Evolutionary conservation across 2,329 filamentous ascomycete species (phyloP), one percentile per base, ranked within the genome.

Genomic region (Sclerotiophoma versabilis): DNA sequence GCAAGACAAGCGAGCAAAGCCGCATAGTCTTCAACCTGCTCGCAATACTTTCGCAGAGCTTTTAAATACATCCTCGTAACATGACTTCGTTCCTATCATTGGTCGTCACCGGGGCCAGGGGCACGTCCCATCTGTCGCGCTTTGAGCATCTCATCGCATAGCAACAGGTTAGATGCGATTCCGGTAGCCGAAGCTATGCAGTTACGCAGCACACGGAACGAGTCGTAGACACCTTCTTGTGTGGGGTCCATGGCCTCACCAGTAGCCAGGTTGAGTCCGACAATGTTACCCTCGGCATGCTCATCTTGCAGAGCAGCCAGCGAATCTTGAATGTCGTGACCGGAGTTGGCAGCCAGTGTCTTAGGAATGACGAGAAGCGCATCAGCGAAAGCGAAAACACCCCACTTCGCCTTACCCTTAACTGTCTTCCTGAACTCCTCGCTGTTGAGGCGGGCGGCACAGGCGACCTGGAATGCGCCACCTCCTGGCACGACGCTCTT

Each of bases 391-490:
- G 95, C 95, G 64, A 89, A 86, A 7, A 99, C 93, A 74, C 95
- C 95, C 84, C 87, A 97, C 81, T 96, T 96, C 33, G 93, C 91
- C 83, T 99, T 99, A 70, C 95, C 95, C 84, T 97, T 99, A 73
- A 98, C 90, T 25, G 89, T 89, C 81, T 92, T 96, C 66, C 84
- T 83, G 80, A 98, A 96, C 15, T 84, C 85, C 69, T 96, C 92
- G 62, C 92, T 92, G 75, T 89, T 90, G 58, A 99, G 83, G 76
- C 96, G 92, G 39, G 87, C 84, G 20, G 93, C 92, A 67, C 91
- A 96, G 26, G 95, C 93, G 38, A 99, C 88, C 77, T 99, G 95
- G 86, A 96, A 99, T 43, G 95, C 91, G 68, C 95, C 95, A 53
- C 87, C 95, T 54, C 95, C 95, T 1, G 95, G 95, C 22, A 99